Evolutionary conservation across 768 basidiomycete genomes (phyloP).

Genomic region (Hysterangium stoloniferum): DNA sequence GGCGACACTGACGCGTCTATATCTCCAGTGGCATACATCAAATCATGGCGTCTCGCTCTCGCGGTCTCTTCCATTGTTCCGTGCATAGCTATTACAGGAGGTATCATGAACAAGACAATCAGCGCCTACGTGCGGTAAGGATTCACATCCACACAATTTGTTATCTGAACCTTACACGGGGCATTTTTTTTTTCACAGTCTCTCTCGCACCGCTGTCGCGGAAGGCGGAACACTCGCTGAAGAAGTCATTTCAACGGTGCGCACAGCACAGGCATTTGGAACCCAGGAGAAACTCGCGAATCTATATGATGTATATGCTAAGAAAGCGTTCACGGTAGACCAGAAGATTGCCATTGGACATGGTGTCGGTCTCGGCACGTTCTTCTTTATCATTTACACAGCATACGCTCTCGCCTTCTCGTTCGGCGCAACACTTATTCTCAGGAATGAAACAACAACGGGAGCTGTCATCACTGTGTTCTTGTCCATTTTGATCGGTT

Average conservation of each 20-base stretch:
- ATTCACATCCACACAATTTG: background rate
- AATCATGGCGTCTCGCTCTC: slow-evolving; percentile 75
- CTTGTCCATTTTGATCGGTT: slow-evolving; percentile 78
- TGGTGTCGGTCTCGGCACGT: slow-evolving; percentile 45
- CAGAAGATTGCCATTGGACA: slow-evolving; percentile 53
- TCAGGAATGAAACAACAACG: slow-evolving; percentile 49
- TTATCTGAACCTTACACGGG: too few species aligned
- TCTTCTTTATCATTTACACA: slow-evolving; percentile 81
- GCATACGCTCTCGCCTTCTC: slow-evolving; percentile 77
- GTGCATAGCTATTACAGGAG: slow-evolving; percentile 71
- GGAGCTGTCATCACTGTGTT: slow-evolving; percentile 85
- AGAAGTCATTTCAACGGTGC: slow-evolving; percentile 85
- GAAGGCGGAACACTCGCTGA: slow-evolving; percentile 80
- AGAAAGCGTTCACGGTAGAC: slow-evolving; percentile 43
- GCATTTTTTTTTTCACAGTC: slow-evolving; percentile 25
- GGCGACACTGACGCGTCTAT: background rate
- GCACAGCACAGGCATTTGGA: slow-evolving; percentile 92
- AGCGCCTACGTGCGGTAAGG: slow-evolving; percentile 63
- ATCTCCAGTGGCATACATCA: slow-evolving; percentile 34
- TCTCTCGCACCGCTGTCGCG: slow-evolving; percentile 68
- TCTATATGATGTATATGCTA: slow-evolving; percentile 60
- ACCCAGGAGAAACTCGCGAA: slow-evolving; percentile 55
- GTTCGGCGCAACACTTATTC: slow-evolving; percentile 84
- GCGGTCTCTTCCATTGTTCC: slow-evolving; percentile 78
- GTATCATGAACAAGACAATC: slow-evolving; percentile 59